Conservation (phyloP, 352 stramenopile species). For the Saprolegnia diclina region DNA sequence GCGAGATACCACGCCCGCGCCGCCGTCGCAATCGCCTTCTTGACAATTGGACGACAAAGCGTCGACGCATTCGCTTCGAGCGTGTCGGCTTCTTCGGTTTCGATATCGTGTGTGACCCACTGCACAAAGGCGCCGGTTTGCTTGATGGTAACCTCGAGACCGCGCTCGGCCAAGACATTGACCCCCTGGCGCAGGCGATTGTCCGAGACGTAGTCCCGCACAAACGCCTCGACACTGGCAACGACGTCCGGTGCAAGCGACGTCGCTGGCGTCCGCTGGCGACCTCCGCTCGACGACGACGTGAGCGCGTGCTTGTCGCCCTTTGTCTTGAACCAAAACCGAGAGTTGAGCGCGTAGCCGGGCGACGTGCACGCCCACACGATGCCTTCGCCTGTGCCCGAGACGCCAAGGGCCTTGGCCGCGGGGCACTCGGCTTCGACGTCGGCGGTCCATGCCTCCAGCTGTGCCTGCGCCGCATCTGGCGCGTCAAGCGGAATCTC, state of each 20-base stretch:
- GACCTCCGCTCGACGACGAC: background rate
- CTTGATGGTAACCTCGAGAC: background rate
- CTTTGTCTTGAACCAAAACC: slow-evolving; percentile 25
- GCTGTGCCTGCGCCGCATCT: background rate
- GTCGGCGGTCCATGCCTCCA: background rate
- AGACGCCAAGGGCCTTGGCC: slow-evolving; percentile 5
- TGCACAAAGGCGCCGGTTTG: slow-evolving; percentile 9
- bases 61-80: slow-evolving; percentile 4
- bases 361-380: slow-evolving; percentile 15
- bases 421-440: slow-evolving; percentile 21
- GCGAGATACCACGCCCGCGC: slow-evolving; percentile 4
- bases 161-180: slow-evolving; percentile 8
- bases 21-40: background rate
- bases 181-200: slow-evolving; percentile 6
- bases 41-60: background rate
- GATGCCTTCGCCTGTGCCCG: slow-evolving; percentile 17
- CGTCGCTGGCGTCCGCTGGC: background rate
- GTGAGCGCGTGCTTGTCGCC: background rate
- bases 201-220: slow-evolving; percentile 11
- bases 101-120: slow-evolving; percentile 13
- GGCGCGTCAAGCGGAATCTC: slow-evolving; percentile 4
- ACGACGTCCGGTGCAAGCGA: background rate
- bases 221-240: slow-evolving; percentile 1
- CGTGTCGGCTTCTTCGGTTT: slow-evolving; percentile 19
- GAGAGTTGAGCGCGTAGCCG: background rate